These are phyloP conservation scores for Thielaviopsis ethacetica DNA, from an alignment of 2,329 filamentous ascomycete species.

Conservation along the genomic window DNA sequence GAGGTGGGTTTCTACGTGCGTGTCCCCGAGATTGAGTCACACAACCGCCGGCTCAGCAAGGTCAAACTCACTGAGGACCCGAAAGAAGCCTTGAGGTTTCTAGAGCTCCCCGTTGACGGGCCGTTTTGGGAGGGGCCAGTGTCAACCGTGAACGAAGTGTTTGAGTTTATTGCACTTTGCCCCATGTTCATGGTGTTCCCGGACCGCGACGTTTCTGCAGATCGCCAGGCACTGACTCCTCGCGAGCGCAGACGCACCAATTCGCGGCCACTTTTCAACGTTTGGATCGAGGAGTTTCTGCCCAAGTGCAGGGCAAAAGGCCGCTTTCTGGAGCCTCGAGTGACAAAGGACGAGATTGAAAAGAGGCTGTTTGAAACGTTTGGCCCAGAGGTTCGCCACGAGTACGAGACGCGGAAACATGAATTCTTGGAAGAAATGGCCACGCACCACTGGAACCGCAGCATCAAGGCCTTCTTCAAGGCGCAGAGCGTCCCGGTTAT, in stretches of 20 bases:
- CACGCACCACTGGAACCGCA: slow-evolving; percentile 23
- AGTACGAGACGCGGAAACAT: slow-evolving; percentile 27
- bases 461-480: slow-evolving; percentile 27
- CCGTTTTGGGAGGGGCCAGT: slow-evolving; percentile 40
- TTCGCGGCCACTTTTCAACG: slow-evolving; percentile 38
- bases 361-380: neutral
- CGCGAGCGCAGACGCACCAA: slow-evolving; percentile 41
- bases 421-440: slow-evolving; percentile 27
- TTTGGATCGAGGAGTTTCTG: slow-evolving; percentile 49
- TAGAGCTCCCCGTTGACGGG: slow-evolving; percentile 36
- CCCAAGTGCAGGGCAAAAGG: slow-evolving; percentile 29
- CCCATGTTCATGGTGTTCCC: slow-evolving; percentile 15
- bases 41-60: slow-evolving; percentile 38
- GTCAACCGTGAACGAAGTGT: slow-evolving; percentile 17
- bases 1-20: slow-evolving; percentile 48
- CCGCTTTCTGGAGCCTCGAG: slow-evolving; percentile 17
- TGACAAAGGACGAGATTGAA: slow-evolving; percentile 12
- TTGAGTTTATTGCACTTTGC: slow-evolving; percentile 1
- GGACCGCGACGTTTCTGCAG: slow-evolving; percentile 13
- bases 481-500: slow-evolving; percentile 15
- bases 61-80: slow-evolving; percentile 46
- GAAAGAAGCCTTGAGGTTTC: slow-evolving; percentile 38
- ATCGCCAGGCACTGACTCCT: slow-evolving; percentile 25
- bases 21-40: slow-evolving; percentile 48
- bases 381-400: slow-evolving; percentile 13